Conservation (phyloP, 2,329 filamentous ascomycete species). For the Ustulina deusta region DNA sequence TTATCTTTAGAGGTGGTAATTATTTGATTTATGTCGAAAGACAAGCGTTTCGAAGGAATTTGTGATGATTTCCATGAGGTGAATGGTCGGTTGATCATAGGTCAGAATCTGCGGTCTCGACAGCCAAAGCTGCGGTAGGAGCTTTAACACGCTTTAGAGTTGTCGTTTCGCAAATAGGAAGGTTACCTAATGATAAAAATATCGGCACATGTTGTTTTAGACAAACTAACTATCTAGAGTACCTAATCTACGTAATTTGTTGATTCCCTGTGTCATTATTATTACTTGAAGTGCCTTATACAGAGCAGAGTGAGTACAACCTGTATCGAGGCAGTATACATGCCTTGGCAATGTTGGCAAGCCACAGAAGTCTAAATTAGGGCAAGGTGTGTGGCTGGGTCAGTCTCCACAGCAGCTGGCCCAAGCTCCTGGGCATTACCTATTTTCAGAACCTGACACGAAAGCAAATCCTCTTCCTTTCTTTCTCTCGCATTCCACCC, state of each 20-base stretch:
- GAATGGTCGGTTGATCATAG: slow-evolving; percentile 57
- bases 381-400: slow-evolving; percentile 16
- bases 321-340: too few relatives aligned
- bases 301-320: too few relatives aligned
- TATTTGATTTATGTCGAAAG: slow-evolving; percentile 48
- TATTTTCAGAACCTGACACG: slow-evolving; percentile 43
- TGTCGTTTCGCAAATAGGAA: too few relatives aligned
- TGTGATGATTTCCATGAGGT: slow-evolving; percentile 51
- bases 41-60: slow-evolving; percentile 40
- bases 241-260: too few relatives aligned
- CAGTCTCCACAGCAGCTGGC: slow-evolving; percentile 1
- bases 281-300: too few relatives aligned
- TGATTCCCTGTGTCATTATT: too few relatives aligned
- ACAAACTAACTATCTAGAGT: too few relatives aligned
- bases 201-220: too few relatives aligned
- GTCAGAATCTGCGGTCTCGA: slow-evolving; percentile 56
- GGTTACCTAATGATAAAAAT: too few relatives aligned
- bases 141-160: slow-evolving; percentile 53
- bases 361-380: slow-evolving; percentile 25
- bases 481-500: slow-evolving; percentile 38
- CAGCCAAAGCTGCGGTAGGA: slow-evolving; percentile 54
- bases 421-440: slow-evolving; percentile 29
- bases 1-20: slow-evolving; percentile 35
- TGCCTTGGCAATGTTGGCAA: slow-evolving; percentile 42
- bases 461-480: slow-evolving; percentile 35